Evolutionary conservation across 345 rosid genomes (phyloP).

Genomic region (Corymbia maculata): DNA sequence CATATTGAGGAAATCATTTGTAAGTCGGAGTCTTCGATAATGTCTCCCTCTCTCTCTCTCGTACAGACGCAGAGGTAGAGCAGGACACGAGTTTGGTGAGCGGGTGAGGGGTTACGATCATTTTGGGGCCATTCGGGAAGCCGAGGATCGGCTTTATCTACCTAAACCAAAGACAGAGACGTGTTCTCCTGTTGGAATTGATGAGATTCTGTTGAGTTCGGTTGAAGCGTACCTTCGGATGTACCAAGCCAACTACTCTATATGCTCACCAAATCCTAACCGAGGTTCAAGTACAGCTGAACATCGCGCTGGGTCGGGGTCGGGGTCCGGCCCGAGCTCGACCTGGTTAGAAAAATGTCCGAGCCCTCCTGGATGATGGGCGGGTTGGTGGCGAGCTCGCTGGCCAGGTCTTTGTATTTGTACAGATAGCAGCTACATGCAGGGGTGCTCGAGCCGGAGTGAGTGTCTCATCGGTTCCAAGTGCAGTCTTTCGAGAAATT

Average conservation of each 20-base stretch:
- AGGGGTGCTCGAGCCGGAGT: not conserved
- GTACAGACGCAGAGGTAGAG: not conserved
- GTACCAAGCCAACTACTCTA: not conserved
- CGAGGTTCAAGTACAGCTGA: not conserved
- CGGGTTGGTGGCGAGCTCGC: not conserved
- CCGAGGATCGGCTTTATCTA: not conserved
- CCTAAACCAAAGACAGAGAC: not conserved
- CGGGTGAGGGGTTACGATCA: not conserved
- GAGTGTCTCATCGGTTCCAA: not conserved
- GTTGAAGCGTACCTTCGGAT: not conserved
- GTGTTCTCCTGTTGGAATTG: not conserved
- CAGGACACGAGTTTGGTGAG: not conserved
- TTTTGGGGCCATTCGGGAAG: not conserved
- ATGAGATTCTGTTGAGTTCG: not conserved
- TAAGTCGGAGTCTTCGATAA: not conserved
- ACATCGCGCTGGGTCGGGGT: not conserved
- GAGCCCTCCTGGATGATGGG: not conserved
- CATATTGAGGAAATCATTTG: not conserved
- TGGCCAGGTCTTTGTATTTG: not conserved
- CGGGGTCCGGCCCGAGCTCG: not conserved
- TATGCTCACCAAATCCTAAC: not conserved
- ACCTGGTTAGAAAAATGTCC: not conserved
- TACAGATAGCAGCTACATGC: not conserved
- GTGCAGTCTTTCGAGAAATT: not conserved
- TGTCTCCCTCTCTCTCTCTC: not conserved